Conservation (phyloP, 2,329 filamentous ascomycete species). For the Exophiala bonariae region DNA sequence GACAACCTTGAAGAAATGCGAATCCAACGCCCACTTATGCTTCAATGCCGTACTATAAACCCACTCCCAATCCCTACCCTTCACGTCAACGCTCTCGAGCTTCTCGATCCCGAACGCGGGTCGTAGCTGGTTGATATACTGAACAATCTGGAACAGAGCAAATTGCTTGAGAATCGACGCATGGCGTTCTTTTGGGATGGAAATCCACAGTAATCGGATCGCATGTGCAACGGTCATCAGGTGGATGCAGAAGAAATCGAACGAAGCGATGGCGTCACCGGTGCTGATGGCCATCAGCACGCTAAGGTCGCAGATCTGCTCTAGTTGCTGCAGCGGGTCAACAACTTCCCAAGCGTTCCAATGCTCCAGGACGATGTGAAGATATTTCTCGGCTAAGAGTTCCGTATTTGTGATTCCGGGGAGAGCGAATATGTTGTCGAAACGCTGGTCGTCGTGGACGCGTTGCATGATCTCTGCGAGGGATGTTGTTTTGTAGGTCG, state of each 20-base stretch:
- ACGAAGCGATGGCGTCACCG: neutral
- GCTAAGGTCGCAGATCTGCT: constrained; percentile 6
- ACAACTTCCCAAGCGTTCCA: constrained; percentile 11
- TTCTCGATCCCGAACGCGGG: neutral
- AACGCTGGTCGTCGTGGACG: constrained; percentile 8
- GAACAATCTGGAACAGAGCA: constrained; percentile 5
- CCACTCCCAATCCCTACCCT: constrained; percentile 7
- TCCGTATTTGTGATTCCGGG: constrained; percentile 6
- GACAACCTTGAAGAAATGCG: constrained; percentile 57
- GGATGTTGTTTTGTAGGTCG: constrained; percentile 10
- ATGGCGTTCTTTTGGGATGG: neutral
- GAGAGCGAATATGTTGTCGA: constrained; percentile 6
- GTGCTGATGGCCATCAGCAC: constrained; percentile 5
- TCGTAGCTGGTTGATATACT: constrained; percentile 8
- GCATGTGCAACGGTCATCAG: constrained; percentile 11
- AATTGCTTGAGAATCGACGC: constrained; percentile 5
- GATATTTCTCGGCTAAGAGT: neutral
- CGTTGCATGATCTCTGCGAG: constrained; percentile 7
- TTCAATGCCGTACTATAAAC: constrained; percentile 6
- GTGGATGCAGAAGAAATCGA: constrained; percentile 14
- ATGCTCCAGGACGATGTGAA: constrained; percentile 6
- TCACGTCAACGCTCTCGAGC: neutral
- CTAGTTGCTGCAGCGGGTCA: constrained; percentile 1
- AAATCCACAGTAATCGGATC: constrained; percentile 3
- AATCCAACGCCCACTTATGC: constrained; percentile 9